These are phyloP conservation scores for Paramarasmius palmivorus DNA, from an alignment of 1,284 basidiomycete species.

Conservation along the genomic window DNA sequence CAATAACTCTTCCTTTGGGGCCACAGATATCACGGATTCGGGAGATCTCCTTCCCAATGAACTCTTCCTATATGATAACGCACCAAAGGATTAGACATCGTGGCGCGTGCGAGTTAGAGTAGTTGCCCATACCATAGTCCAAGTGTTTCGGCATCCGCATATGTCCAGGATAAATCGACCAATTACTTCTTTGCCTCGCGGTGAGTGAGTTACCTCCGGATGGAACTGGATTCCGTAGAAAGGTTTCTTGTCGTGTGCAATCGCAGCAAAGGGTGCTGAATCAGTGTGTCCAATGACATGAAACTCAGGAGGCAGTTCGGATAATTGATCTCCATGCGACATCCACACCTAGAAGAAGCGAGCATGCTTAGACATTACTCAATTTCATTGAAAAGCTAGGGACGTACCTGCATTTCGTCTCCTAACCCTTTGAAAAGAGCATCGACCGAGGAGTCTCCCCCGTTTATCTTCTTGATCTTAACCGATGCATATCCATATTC, in stretches of 20 bases:
- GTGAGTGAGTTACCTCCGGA: constrained; percentile 96
- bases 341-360: constrained; percentile 86
- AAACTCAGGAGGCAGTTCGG: constrained; percentile 81
- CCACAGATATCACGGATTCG: constrained; percentile 97
- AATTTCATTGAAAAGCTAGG: neutral
- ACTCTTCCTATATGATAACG: constrained; percentile 77
- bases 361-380: neutral
- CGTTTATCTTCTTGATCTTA: constrained; percentile 70
- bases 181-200: constrained; percentile 90
- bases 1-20: constrained; percentile 93
- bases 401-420: constrained; percentile 75
- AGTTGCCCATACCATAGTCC: constrained; percentile 83
- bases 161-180: constrained; percentile 86
- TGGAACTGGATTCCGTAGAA: constrained; percentile 99
- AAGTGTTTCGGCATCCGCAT: constrained; percentile 81
- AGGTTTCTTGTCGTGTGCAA: constrained; percentile 89
- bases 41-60: constrained; percentile 96
- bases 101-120: neutral
- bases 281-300: constrained; percentile 86
- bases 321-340: constrained; percentile 98
- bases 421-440: constrained; percentile 82
- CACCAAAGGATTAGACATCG: constrained; percentile 5
- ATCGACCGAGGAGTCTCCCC: constrained; percentile 58
- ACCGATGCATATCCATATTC: constrained; percentile 95
- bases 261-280: constrained; percentile 91